A percentile compares a stretch with the other conserved stretches of the same genome.
Conservation (phyloP, 768 basidiomycete species). For the Chiua virens region DNA sequence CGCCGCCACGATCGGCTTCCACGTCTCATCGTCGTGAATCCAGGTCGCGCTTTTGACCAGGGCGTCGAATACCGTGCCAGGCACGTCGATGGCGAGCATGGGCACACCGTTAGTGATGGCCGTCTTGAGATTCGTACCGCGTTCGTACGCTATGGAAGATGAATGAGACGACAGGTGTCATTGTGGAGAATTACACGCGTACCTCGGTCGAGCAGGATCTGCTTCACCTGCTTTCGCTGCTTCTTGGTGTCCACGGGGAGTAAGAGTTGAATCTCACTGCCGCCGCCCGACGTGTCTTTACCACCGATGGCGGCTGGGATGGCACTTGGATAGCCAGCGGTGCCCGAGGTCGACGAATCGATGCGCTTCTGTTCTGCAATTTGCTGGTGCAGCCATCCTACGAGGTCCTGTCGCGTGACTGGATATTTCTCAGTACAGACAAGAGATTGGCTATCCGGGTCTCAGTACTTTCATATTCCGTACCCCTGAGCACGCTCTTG, state of each 20-base stretch:
- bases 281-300: constrained; percentile 34
- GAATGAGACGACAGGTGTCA: not conserved
- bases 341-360: constrained; percentile 65
- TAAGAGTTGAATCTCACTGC: constrained; percentile 57
- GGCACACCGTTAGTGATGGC: constrained; percentile 62
- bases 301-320: constrained; percentile 32
- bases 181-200: too few relatives aligned
- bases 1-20: constrained; percentile 56
- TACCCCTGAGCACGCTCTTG: constrained; percentile 78
- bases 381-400: constrained; percentile 72
- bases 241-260: constrained; percentile 73
- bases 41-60: constrained; percentile 59
- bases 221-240: constrained; percentile 68
- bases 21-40: constrained; percentile 74
- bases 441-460: not conserved
- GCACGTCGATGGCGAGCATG: constrained; percentile 71
- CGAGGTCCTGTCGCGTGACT: constrained; percentile 68
- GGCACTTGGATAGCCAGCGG: constrained; percentile 42
- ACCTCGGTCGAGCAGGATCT: constrained; percentile 71
- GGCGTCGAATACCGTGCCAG: constrained; percentile 56
- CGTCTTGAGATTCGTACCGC: constrained; percentile 53
- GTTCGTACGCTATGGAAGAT: constrained; percentile 57
- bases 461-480: constrained; percentile 69
- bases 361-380: constrained; percentile 78
- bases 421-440: constrained; percentile 28